Percentiles rank a stretch among this genome's conserved stretches.
phyloP scores from a whole-genome alignment of 2,329 filamentous ascomycete species.

The Ophiostoma sp. region DNA sequence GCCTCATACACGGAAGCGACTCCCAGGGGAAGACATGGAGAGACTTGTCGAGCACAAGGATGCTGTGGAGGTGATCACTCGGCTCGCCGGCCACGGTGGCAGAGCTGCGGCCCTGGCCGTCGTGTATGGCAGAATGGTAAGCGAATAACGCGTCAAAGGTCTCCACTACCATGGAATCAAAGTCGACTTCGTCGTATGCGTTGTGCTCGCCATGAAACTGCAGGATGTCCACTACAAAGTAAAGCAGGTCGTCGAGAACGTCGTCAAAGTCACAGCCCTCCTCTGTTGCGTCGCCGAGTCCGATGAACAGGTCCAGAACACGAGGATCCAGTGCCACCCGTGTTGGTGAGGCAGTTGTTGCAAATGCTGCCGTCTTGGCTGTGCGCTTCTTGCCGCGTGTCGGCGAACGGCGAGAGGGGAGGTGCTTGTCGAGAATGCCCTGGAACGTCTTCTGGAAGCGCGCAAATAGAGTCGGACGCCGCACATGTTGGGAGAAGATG shows the following conservation, averaged over 20 bases:
- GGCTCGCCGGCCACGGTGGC: constrained; percentile 35
- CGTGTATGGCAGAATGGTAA: constrained; percentile 63
- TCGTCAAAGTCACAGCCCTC: constrained; percentile 78
- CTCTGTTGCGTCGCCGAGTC: constrained; percentile 71
- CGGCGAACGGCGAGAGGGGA: constrained; percentile 73
- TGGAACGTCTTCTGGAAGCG: constrained; percentile 79
- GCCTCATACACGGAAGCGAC: constrained; percentile 81
- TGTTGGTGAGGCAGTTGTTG: constrained; percentile 28
- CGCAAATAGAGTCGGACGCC: constrained; percentile 63
- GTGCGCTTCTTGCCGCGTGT: constrained; percentile 50
- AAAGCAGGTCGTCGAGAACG: constrained; percentile 84
- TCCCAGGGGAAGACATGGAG: constrained; percentile 96
- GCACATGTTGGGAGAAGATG: constrained; percentile 77
- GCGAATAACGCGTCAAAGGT: constrained; percentile 78
- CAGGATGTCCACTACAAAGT: constrained; percentile 93
- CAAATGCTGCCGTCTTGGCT: constrained; percentile 38
- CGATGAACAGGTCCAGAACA: constrained; percentile 85
- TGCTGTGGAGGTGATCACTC: constrained; percentile 62
- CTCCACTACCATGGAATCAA: constrained; percentile 87
- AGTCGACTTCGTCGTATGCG: constrained; percentile 96
- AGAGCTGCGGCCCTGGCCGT: background rate
- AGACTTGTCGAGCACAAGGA: constrained; percentile 87
- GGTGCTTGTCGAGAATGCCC: constrained; percentile 74
- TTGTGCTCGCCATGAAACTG: constrained; percentile 97
- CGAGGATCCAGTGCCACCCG: constrained; percentile 55